A percentile compares a stretch with the other conserved stretches of the same genome.
Conservation (phyloP, 768 basidiomycete genomes). For the Royoungia palumana region DNA sequence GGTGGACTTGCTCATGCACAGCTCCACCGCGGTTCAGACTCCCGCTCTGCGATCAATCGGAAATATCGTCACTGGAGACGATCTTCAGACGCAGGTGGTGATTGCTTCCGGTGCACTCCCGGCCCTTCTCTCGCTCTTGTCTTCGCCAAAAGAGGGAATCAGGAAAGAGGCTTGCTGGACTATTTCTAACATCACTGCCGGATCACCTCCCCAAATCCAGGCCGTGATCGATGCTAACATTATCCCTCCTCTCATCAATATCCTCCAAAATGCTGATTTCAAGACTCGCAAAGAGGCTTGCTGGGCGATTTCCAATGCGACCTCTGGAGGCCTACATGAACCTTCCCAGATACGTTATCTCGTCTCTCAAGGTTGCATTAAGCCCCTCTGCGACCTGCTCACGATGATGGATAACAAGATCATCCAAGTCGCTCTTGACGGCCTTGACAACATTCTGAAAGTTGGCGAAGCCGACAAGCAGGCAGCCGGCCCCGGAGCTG, state of each 20-base stretch:
- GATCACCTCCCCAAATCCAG: conserved; percentile 95
- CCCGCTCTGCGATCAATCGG: conserved; percentile 98
- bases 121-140: conserved; percentile 87
- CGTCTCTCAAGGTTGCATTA: conserved; percentile 96
- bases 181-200: conserved; percentile 97
- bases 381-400: conserved; percentile 94
- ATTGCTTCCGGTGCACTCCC: conserved; percentile 97
- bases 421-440: conserved; percentile 96
- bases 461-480: conserved; percentile 95
- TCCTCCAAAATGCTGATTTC: conserved; percentile 96
- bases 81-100: conserved; percentile 98
- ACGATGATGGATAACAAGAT: conserved; percentile 99
- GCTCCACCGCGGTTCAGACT: conserved; percentile 93
- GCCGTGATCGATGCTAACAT: conserved; percentile 97
- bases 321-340: conserved; percentile 95
- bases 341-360: conserved; percentile 97
- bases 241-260: conserved; percentile 97
- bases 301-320: conserved; percentile 99
- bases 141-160: conserved; percentile 97
- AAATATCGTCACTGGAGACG: conserved; percentile 99
- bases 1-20: conserved; percentile 95
- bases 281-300: conserved; percentile 99
- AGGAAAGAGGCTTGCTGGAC: conserved; percentile 99
- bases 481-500: conserved; percentile 72
- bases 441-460: conserved; percentile 96